phyloP scores from a whole-genome alignment of 345 rosid genomes.

The Mangifera indica region DNA sequence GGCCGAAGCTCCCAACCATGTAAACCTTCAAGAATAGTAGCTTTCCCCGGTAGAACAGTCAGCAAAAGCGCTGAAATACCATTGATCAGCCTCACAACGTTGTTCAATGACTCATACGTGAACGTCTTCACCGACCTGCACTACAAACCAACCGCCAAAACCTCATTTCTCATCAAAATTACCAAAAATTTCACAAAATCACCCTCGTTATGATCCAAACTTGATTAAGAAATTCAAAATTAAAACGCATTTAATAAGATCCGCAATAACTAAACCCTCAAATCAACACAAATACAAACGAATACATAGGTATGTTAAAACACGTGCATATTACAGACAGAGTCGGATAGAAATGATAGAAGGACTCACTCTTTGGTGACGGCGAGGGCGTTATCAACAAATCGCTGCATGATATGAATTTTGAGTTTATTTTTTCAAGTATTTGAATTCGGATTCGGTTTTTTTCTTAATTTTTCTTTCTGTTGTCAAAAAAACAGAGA shows the following conservation, averaged over 20 bases:
- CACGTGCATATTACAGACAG: neutral
- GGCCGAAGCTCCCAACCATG: conserved; percentile 99
- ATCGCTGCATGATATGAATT: conserved; percentile 41
- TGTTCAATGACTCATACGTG: conserved; percentile 82
- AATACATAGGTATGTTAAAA: neutral
- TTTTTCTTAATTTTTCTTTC: too few relatives aligned
- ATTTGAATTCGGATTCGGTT: too few relatives aligned
- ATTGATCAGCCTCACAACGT: conserved; percentile 73
- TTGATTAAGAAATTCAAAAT: neutral
- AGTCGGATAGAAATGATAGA: conserved; percentile 21
- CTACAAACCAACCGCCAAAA: conserved; percentile 34
- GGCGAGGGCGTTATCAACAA: conserved; percentile 86
- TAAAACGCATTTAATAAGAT: neutral
- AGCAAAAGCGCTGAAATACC: conserved; percentile 80
- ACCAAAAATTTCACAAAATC: neutral
- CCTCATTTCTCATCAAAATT: neutral
- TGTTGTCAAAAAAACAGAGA: too few relatives aligned
- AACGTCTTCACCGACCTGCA: conserved; percentile 92
- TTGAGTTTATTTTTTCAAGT: too few relatives aligned
- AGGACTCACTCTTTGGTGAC: conserved; percentile 82
- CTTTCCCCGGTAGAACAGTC: conserved; percentile 73
- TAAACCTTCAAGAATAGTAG: conserved; percentile 78
- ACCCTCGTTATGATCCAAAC: neutral
- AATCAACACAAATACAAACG: neutral
- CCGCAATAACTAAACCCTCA: neutral